These are phyloP conservation scores for Platanthera guangdongensis DNA, from an alignment of 106 monocot species.

Conservation along the genomic window DNA sequence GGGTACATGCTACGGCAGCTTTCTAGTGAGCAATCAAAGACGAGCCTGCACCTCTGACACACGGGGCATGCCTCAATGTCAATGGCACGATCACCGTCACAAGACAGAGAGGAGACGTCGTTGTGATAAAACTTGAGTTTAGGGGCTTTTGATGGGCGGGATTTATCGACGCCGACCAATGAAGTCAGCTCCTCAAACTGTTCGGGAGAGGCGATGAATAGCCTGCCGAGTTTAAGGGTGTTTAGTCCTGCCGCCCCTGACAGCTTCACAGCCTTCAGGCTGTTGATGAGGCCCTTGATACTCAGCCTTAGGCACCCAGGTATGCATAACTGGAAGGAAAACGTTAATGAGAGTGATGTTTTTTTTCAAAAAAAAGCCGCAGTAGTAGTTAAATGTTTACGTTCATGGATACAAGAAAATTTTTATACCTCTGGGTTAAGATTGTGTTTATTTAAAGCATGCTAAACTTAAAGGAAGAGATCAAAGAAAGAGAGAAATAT, in stretches of 20 bases:
- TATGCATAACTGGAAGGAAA: slow-evolving; percentile 37
- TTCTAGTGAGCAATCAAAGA: slow-evolving; percentile 49
- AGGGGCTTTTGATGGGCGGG: neutral
- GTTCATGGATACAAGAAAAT: neutral
- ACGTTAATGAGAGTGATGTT: neutral
- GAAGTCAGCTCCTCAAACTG: slow-evolving; percentile 34
- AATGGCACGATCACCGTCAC: slow-evolving; percentile 27
- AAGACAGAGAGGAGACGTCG: slow-evolving; percentile 1
- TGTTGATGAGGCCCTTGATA: slow-evolving; percentile 31
- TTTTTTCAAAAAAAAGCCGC: neutral
- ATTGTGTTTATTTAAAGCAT: neutral
- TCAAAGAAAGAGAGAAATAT: neutral
- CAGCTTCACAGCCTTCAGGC: slow-evolving; percentile 32
- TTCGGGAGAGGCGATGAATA: slow-evolving; percentile 18
- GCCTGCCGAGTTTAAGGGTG: slow-evolving; percentile 30
- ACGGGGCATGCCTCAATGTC: slow-evolving; percentile 55
- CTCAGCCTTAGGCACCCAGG: slow-evolving; percentile 31
- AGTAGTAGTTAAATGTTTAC: neutral
- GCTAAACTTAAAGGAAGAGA: neutral
- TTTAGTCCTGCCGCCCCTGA: slow-evolving; percentile 18
- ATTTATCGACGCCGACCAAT: slow-evolving; percentile 20
- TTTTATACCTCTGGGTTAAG: neutral
- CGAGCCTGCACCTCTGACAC: slow-evolving; percentile 37
- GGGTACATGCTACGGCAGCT: slow-evolving; percentile 16
- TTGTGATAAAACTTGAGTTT: slow-evolving; percentile 36